phyloP scores from a whole-genome alignment of 2,329 filamentous ascomycete species.

The Cercospora sp. region DNA sequence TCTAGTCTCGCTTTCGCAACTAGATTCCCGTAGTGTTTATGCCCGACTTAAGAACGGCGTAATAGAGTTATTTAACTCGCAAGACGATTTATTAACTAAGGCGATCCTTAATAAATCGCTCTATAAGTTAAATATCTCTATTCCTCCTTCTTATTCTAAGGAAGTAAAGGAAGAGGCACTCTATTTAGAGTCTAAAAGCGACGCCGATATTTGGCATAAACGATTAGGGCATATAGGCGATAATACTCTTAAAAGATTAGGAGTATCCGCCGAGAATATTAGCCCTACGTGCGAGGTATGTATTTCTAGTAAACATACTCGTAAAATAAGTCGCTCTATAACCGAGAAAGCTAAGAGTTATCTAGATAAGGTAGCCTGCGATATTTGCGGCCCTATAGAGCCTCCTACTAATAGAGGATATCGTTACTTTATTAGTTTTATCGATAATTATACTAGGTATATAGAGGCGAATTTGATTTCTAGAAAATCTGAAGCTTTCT shows the following conservation, averaged over 20 bases:
- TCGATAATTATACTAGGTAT: constrained; percentile 15
- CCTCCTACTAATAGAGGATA: constrained; percentile 6
- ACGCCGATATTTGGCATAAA: constrained; percentile 8
- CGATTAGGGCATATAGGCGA: constrained; percentile 10
- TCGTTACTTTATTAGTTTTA: constrained; percentile 19
- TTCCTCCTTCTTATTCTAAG: background rate
- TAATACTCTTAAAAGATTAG: constrained; percentile 11
- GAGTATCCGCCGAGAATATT: background rate
- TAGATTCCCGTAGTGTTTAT: constrained; percentile 1
- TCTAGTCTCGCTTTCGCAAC: constrained; percentile 6
- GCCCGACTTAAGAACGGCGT: background rate
- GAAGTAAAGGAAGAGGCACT: constrained; percentile 5
- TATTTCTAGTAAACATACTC: constrained; percentile 10
- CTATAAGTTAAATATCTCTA: constrained; percentile 14
- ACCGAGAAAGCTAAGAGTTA: constrained; percentile 8
- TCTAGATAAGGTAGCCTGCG: constrained; percentile 8
- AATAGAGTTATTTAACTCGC: constrained; percentile 6
- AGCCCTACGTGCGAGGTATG: constrained; percentile 8
- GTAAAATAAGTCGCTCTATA: constrained; percentile 9
- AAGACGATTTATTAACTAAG: constrained; percentile 1
- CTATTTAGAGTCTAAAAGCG: background rate
- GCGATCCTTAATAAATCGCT: background rate
- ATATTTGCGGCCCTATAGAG: constrained; percentile 16
- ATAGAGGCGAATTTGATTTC: constrained; percentile 11
- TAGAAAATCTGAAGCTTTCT: constrained; percentile 14